phyloP scores from a whole-genome alignment of 352 stramenopile genomes.

The Phytophthora europaea region DNA sequence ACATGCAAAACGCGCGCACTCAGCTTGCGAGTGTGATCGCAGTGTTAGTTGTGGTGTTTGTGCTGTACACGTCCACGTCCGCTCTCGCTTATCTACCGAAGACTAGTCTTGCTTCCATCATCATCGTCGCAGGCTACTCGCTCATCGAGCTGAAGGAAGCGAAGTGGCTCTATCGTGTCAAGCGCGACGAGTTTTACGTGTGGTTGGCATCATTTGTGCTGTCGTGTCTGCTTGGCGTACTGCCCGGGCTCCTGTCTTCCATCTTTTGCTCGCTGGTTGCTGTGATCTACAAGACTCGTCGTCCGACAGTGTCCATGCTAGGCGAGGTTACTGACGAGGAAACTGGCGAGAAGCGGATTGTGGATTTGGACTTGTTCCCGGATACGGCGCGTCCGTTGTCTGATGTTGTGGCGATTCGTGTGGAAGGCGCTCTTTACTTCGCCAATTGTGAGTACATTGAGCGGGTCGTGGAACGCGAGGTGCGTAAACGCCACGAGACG shows the following conservation, averaged over 20 bases:
- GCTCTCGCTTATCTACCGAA: slow-evolving; percentile 93
- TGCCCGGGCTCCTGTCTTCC: slow-evolving; percentile 60
- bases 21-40: slow-evolving; percentile 92
- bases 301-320: slow-evolving; percentile 54
- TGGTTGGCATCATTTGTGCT: slow-evolving; percentile 62
- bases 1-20: slow-evolving; percentile 90
- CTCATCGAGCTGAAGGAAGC: slow-evolving; percentile 92
- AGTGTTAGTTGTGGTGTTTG: slow-evolving; percentile 89
- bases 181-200: slow-evolving; percentile 71
- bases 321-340: slow-evolving; percentile 49
- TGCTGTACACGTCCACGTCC: slow-evolving; percentile 89
- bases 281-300: slow-evolving; percentile 76
- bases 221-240: slow-evolving; percentile 59
- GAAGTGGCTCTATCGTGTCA: slow-evolving; percentile 80
- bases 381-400: slow-evolving; percentile 36
- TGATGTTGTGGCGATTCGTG: slow-evolving; percentile 66
- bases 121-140: slow-evolving; percentile 89
- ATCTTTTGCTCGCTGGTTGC: slow-evolving; percentile 68
- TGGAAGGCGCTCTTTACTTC: slow-evolving; percentile 81
- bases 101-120: slow-evolving; percentile 87
- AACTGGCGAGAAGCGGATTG: slow-evolving; percentile 50
- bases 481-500: slow-evolving; percentile 46
- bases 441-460: slow-evolving; percentile 75
- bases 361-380: slow-evolving; percentile 43
- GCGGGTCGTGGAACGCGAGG: slow-evolving; percentile 57